Percentiles rank a stretch among this genome's conserved stretches.
Conservation (phyloP, 306 rosid genomes). For the Leucaena leucocephala region DNA sequence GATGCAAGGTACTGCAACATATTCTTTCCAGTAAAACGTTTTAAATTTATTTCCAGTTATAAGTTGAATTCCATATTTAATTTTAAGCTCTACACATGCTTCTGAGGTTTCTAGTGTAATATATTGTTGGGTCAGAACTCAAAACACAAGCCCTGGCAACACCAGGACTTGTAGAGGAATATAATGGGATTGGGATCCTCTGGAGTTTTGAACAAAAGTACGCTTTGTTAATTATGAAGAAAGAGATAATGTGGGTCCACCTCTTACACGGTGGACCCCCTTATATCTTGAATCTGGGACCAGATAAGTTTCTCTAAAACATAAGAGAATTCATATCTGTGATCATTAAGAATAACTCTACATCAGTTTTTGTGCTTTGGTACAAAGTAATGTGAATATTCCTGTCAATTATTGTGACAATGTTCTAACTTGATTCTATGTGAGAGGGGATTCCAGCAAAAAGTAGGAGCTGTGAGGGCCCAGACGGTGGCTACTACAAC, state of each 20-base stretch:
- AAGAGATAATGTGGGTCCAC: not conserved
- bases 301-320: not conserved
- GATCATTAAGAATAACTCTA: conserved; percentile 5
- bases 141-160: not conserved
- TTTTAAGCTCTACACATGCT: not conserved
- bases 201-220: not conserved
- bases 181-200: not conserved
- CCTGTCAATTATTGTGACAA: not conserved
- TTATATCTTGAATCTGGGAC: not conserved
- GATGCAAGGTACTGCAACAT: conserved; percentile 63
- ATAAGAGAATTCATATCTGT: not conserved
- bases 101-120: not conserved
- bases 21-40: not conserved
- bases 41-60: conserved; percentile 6
- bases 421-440: conserved; percentile 24
- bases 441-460: conserved; percentile 66
- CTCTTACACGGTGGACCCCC: not conserved
- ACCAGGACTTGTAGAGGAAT: not conserved
- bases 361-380: not conserved
- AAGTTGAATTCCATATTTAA: not conserved
- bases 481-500: conserved; percentile 64
- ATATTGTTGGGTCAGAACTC: not conserved
- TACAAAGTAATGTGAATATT: not conserved
- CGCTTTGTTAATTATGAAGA: not conserved
- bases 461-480: conserved; percentile 58